phyloP scores from a whole-genome alignment of 768 basidiomycete species.

The Brasilioporus rufonigricans region DNA sequence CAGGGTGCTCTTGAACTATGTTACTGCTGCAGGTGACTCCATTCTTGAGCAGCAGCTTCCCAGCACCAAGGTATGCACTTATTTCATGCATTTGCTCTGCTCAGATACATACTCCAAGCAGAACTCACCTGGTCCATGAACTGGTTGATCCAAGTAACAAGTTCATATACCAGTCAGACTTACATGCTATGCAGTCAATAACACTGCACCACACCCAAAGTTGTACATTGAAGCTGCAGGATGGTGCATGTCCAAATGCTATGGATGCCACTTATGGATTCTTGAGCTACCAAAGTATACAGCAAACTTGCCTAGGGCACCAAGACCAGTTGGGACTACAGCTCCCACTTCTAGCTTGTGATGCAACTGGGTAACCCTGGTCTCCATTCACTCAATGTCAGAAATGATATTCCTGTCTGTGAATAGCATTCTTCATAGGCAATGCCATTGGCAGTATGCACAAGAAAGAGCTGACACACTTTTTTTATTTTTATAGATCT shows the following conservation, averaged over 20 bases:
- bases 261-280: constrained; percentile 54
- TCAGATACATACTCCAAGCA: too few relatives aligned
- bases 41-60: too few relatives aligned
- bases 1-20: too few relatives aligned
- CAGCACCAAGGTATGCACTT: too few relatives aligned
- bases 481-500: too few relatives aligned
- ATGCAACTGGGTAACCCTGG: constrained; percentile 44
- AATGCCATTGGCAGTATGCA: too few relatives aligned
- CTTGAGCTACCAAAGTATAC: constrained; percentile 62
- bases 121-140: too few relatives aligned
- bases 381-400: constrained; percentile 70
- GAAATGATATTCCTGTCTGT: constrained; percentile 67
- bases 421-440: constrained; percentile 81
- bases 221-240: constrained; percentile 70
- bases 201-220: constrained; percentile 87
- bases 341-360: constrained; percentile 42
- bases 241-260: constrained; percentile 68
- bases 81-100: too few relatives aligned
- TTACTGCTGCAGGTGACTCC: too few relatives aligned
- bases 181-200: constrained; percentile 76
- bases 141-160: too few relatives aligned
- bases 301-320: constrained; percentile 87
- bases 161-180: constrained; percentile 60
- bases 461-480: too few relatives aligned
- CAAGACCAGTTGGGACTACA: constrained; percentile 59